Evolutionary conservation across 495 filamentous ascomycete genomes (phyloP).

Genomic region (Neurospora discreta): DNA sequence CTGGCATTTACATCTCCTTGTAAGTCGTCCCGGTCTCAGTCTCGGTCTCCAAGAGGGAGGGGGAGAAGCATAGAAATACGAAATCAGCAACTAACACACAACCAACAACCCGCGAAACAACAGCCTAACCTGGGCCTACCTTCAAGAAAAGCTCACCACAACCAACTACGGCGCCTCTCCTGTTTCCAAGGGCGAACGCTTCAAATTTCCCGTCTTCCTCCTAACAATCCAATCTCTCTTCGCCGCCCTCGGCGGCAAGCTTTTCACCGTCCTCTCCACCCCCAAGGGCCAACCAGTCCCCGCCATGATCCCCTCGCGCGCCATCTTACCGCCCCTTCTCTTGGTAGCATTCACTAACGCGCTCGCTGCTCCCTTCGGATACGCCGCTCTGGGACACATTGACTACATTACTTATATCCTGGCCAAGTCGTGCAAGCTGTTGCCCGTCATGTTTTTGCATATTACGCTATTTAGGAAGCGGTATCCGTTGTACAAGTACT

Average conservation of each 20-base stretch:
- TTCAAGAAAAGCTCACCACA: slow-evolving; percentile 96
- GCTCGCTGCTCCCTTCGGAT: slow-evolving; percentile 88
- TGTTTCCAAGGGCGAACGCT: slow-evolving; percentile 40
- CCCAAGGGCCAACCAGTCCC: slow-evolving; percentile 37
- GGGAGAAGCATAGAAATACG: no score
- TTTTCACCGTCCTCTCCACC: slow-evolving; percentile 66
- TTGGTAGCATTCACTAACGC: slow-evolving; percentile 80
- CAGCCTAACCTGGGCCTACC: slow-evolving; percentile 87
- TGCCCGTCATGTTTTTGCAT: slow-evolving; percentile 95
- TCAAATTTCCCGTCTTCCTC: slow-evolving; percentile 86
- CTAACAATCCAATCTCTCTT: slow-evolving; percentile 94
- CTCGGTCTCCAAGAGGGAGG: no score
- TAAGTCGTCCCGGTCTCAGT: slow-evolving; percentile 33
- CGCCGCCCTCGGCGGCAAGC: slow-evolving; percentile 66
- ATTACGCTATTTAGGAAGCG: slow-evolving; percentile 80
- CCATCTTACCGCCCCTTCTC: slow-evolving; percentile 66
- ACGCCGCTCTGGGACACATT: slow-evolving; percentile 84
- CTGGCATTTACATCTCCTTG: slow-evolving; percentile 94
- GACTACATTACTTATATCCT: slow-evolving; percentile 99
- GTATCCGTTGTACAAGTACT: slow-evolving; percentile 95
- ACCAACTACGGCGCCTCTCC: slow-evolving; percentile 57
- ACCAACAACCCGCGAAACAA: neutral
- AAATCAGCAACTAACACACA: slow-evolving; percentile 2
- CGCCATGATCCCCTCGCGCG: slow-evolving; percentile 62
- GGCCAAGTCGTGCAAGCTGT: slow-evolving; percentile 93